Percentiles rank a stretch among this genome's conserved stretches.
These are phyloP conservation scores for Fusarium sp. DNA, from an alignment of 2,329 filamentous ascomycete genomes.

Conservation along the genomic window DNA sequence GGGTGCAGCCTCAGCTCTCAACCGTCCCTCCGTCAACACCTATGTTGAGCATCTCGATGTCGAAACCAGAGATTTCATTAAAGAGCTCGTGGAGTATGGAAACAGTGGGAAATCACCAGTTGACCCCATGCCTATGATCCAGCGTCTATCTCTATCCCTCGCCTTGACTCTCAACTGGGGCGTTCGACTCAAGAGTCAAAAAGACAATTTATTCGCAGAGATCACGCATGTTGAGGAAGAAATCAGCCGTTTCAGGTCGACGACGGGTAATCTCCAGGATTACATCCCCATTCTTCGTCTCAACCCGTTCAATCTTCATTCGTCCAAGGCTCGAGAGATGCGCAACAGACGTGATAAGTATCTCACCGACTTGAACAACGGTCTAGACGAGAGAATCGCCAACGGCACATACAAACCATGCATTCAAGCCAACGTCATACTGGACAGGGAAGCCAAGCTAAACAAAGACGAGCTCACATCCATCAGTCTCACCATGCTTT, in stretches of 20 bases:
- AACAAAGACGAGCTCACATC: constrained; percentile 73
- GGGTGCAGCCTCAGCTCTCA: constrained; percentile 74
- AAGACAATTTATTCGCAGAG: constrained; percentile 72
- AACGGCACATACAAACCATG: constrained; percentile 73
- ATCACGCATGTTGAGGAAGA: constrained; percentile 74
- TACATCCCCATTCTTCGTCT: constrained; percentile 71
- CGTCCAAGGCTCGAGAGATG: constrained; percentile 70
- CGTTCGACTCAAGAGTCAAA: constrained; percentile 67
- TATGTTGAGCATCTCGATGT: constrained; percentile 73
- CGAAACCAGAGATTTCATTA: constrained; percentile 73
- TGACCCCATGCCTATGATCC: constrained; percentile 77
- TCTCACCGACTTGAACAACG: constrained; percentile 67
- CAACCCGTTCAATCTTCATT: constrained; percentile 72
- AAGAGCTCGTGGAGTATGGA: constrained; percentile 71
- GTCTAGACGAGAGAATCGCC: constrained; percentile 71
- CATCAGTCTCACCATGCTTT: constrained; percentile 77
- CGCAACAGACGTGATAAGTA: constrained; percentile 71
- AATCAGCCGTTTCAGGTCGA: constrained; percentile 70
- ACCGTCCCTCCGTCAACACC: constrained; percentile 72
- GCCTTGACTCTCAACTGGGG: constrained; percentile 77
- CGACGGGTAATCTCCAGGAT: constrained; percentile 72
- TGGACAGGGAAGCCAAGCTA: constrained; percentile 72
- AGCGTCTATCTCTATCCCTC: constrained; percentile 72
- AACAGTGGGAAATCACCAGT: constrained; percentile 66
- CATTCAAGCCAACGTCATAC: constrained; percentile 76